Evolutionary conservation across 345 rosid genomes (phyloP), one percentile per base, ranked within the genome.

Genomic region (Populus davidiana): DNA sequence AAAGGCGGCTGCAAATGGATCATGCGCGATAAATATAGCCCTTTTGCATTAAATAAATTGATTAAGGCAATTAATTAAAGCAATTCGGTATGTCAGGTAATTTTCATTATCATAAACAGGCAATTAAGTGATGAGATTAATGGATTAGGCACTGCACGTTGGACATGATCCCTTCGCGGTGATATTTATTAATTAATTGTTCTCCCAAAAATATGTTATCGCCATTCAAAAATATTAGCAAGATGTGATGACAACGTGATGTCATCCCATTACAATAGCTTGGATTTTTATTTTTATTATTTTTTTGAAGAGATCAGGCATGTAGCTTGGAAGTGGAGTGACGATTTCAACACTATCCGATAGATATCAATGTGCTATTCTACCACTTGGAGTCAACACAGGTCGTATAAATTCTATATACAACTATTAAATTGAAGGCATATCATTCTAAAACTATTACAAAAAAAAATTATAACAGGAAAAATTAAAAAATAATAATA

Each of bases 1-100:
- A 67, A 67, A 35, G 70, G 70, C 70, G 70, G 70, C 70, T 38
- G 10, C 41, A 18, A 67, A 38, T 36, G 70, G 43, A 38, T 31
- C 7, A 8, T 29, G 17, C 13, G 66, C 6, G 29, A 62, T 62
- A 25, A 62, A 62, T 36, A 8, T 2, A 65, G 16, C 1, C 41
- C 70, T 31, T 31, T 31, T 36, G 3, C 38, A 18, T 67, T 31
- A 31, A 36, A 67, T 31, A 16, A 43, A 8, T 36, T 43, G 5
- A 29, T 65, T 65, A 5, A 31, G 69, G 41, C 7, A 16, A 29
- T 8, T 8, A 65, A 16, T 33, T 43, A 43, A 43, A 23, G 64
- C 14, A 43, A 33, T 38, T 33, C 20, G 70, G 70, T 6, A 67
- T 36, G 70, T 67, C 16, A 18, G 12, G 70, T 31, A 25, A 36